These are phyloP conservation scores for Globisporangium irregulare DNA, from an alignment of 352 stramenopile species.

Conservation along the genomic window DNA sequence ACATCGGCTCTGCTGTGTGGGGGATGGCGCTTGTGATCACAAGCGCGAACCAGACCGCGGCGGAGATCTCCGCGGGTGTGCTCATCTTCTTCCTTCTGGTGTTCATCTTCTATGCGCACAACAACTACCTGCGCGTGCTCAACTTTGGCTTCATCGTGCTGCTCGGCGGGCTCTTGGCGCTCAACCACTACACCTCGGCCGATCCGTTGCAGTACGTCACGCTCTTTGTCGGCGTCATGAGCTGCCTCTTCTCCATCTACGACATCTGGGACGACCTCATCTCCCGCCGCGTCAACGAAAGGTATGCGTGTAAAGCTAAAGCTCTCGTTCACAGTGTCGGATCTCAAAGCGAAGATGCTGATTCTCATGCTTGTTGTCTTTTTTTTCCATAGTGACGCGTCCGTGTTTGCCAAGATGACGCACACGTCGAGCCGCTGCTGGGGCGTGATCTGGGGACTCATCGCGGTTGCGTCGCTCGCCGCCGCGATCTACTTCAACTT, in stretches of 20 bases:
- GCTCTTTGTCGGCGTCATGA: slow-evolving; percentile 90
- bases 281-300: slow-evolving; percentile 84
- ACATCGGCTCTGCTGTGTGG: slow-evolving; percentile 84
- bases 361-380: neutral
- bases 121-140: slow-evolving; percentile 77
- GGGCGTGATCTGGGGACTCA: slow-evolving; percentile 85
- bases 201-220: slow-evolving; percentile 80
- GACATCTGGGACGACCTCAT: slow-evolving; percentile 92
- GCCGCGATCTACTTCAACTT: slow-evolving; percentile 86
- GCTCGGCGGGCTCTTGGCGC: slow-evolving; percentile 66
- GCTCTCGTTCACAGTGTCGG: neutral
- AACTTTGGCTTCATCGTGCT: slow-evolving; percentile 85
- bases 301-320: slow-evolving; percentile 17
- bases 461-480: slow-evolving; percentile 72
- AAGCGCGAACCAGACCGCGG: slow-evolving; percentile 47
- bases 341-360: neutral
- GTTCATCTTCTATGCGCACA: slow-evolving; percentile 88
- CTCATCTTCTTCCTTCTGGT: slow-evolving; percentile 87
- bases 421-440: slow-evolving; percentile 89
- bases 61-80: slow-evolving; percentile 73
- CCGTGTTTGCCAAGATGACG: slow-evolving; percentile 88
- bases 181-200: slow-evolving; percentile 64
- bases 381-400: slow-evolving; percentile 57
- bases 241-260: slow-evolving; percentile 89
- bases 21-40: slow-evolving; percentile 84